These are phyloP conservation scores for Candida coquimbonensis DNA, from an alignment of 805 yeast species.

Conservation along the genomic window DNA sequence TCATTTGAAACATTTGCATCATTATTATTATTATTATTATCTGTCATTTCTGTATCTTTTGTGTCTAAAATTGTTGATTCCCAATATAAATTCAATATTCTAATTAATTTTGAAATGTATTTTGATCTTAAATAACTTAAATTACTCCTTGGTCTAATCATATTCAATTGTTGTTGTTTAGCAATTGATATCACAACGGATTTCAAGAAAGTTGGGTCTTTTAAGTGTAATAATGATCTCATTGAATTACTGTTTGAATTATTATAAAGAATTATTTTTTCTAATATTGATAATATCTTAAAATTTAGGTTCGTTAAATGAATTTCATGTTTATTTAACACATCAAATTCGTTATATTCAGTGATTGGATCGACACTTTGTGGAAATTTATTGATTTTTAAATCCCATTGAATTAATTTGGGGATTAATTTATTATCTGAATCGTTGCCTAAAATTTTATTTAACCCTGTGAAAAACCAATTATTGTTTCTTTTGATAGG, in stretches of 20 bases:
- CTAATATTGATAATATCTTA: conserved; percentile 42
- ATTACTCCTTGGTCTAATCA: conserved; percentile 20
- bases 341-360: conserved; percentile 8
- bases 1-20: neutral
- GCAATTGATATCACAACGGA: conserved; percentile 19
- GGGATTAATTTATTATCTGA: conserved; percentile 25
- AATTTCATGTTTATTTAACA: conserved; percentile 33
- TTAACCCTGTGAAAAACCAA: conserved; percentile 46
- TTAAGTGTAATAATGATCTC: conserved; percentile 7
- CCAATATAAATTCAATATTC: conserved; percentile 20
- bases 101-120: conserved; percentile 14
- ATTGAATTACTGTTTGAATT: conserved; percentile 11
- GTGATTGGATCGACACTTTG: conserved; percentile 12
- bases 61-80: conserved; percentile 9
- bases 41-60: neutral
- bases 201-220: conserved; percentile 20
- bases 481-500: conserved; percentile 30
- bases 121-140: conserved; percentile 18
- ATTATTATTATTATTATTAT: neutral
- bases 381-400: conserved; percentile 6
- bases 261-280: conserved; percentile 27
- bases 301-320: conserved; percentile 38
- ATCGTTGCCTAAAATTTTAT: conserved; percentile 47
- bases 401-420: conserved; percentile 29
- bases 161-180: conserved; percentile 26